Conservation (phyloP, 768 basidiomycete species). For the Hygrophoropsis aurantiaca region DNA sequence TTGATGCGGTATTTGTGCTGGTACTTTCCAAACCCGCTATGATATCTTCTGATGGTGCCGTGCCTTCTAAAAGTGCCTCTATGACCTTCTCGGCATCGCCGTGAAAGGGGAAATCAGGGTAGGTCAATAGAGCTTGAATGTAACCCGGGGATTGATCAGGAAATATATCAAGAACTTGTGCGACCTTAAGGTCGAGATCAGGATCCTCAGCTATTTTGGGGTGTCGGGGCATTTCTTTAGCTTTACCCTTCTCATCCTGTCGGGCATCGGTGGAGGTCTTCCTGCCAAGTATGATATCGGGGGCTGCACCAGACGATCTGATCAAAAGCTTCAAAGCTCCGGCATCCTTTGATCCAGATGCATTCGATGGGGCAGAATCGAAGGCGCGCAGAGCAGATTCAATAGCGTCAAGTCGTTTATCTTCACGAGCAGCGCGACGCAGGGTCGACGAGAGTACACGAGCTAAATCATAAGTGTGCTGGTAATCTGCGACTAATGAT, state of each 20-base stretch:
- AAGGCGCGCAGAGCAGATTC: slow-evolving; percentile 49
- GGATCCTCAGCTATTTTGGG: slow-evolving; percentile 27
- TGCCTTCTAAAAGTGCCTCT: slow-evolving; percentile 74
- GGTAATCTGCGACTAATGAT: slow-evolving; percentile 70
- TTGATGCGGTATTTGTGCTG: slow-evolving; percentile 7
- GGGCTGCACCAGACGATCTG: slow-evolving; percentile 55
- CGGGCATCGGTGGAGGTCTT: slow-evolving; percentile 9
- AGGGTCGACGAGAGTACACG: slow-evolving; percentile 47
- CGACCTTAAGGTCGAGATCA: slow-evolving; percentile 56
- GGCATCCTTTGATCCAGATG: slow-evolving; percentile 33
- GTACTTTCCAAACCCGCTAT: slow-evolving; percentile 20
- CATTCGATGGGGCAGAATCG: slow-evolving; percentile 18
- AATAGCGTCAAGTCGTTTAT: slow-evolving; percentile 57
- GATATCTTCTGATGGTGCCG: slow-evolving; percentile 45
- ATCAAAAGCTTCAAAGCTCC: slow-evolving; percentile 66
- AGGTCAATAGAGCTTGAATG: slow-evolving; percentile 54
- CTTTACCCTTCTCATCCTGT: slow-evolving; percentile 41
- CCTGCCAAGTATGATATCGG: slow-evolving; percentile 34
- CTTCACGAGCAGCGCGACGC: slow-evolving; percentile 47
- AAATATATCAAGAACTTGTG: slow-evolving; percentile 76
- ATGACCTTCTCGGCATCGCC: slow-evolving; percentile 63
- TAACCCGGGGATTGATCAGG: slow-evolving; percentile 60
- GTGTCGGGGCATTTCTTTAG: slow-evolving; percentile 26
- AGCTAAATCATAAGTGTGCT: slow-evolving; percentile 62
- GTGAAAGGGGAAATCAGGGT: slow-evolving; percentile 46